Base-by-base conservation (phyloP, 2,329 filamentous ascomycete genomes). In the Fonsecaea erecta region DNA sequence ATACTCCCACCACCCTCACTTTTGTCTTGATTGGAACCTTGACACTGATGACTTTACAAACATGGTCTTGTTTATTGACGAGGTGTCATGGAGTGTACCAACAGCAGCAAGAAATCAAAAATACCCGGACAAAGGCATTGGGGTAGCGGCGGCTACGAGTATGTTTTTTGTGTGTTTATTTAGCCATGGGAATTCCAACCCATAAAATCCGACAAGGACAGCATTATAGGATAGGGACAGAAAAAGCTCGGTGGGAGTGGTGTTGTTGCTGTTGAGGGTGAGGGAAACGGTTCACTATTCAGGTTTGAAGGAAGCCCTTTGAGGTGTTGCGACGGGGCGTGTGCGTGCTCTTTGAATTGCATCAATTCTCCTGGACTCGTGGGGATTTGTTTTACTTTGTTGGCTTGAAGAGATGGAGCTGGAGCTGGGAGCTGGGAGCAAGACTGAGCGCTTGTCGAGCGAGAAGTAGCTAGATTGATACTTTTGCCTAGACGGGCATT, bases 21-120 rank as follows among this genome's bases (percentile, higher is more conserved):
- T 60, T 68, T 58, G 69, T 71, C 69, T 68, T 60, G 69, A 64
- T 63, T 72, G 65, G 69, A 68, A 70, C 69, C 66, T 70, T 69
- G 70, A 71, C 70, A 72, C 70, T 72, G 70, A 72, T 71, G 69
- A 71, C 70, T 71, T 68, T 68, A 58, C 60, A 66, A 66, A 62
- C 59, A 64, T 57, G 63, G 60, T 60, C 52, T 61, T 62, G 57
- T 61, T 70, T 65, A 66, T 69, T 64, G 62, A 72, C 65, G 68
- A 72, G 69, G 70, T 72, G 70, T 72, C 69, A 69, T 54, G 67
- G 65, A 64, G 66, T 71, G 70, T 71, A 71, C 65, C 70, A 71
- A 70, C 64, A 71, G 51, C 64, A 66, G 61, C 64, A 52, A 65
- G 52, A 65, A 60, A 61, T 35, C 57, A 30, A 66, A 67, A 53